phyloP scores from a whole-genome alignment of 2,329 filamentous ascomycete species.

The Pyrenophora seminiperda region DNA sequence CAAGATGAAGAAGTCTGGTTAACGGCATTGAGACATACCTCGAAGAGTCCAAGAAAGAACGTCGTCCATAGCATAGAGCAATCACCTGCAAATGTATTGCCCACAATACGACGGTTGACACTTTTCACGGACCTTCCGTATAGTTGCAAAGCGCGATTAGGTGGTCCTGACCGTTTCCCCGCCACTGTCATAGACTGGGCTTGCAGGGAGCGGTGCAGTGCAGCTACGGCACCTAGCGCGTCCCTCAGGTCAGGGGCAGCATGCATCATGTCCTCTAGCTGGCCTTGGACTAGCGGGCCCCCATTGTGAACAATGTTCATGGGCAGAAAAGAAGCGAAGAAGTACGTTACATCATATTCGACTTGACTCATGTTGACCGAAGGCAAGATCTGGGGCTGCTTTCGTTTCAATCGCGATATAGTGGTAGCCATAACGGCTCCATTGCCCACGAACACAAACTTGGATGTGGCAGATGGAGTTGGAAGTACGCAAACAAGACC shows the following conservation, averaged over 20 bases:
- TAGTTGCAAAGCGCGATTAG: constrained; percentile 15
- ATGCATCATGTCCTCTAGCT: constrained; percentile 19
- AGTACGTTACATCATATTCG: constrained; percentile 25
- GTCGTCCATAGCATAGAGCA: constrained; percentile 34
- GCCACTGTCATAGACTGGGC: not conserved
- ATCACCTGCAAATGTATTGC: constrained; percentile 16
- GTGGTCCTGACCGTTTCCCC: not conserved
- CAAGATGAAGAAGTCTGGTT: not conserved
- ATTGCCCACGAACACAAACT: constrained; percentile 24
- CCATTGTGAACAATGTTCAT: constrained; percentile 27
- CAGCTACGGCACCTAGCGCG: constrained; percentile 28
- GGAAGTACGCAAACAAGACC: constrained; percentile 20
- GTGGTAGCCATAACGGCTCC: not conserved
- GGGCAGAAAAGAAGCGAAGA: constrained; percentile 29
- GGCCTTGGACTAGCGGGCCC: constrained; percentile 7
- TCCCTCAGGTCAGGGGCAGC: constrained; percentile 23
- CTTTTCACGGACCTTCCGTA: constrained; percentile 25
- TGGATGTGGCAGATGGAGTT: constrained; percentile 3
- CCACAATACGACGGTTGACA: constrained; percentile 20
- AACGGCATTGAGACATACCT: constrained; percentile 16
- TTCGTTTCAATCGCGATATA: not conserved
- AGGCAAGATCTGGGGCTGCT: not conserved
- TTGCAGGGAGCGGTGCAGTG: constrained; percentile 14
- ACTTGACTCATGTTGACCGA: not conserved
- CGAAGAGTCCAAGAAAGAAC: constrained; percentile 33